phyloP scores from a whole-genome alignment of 345 rosid genomes.

The Bruguiera gymnorhiza region DNA sequence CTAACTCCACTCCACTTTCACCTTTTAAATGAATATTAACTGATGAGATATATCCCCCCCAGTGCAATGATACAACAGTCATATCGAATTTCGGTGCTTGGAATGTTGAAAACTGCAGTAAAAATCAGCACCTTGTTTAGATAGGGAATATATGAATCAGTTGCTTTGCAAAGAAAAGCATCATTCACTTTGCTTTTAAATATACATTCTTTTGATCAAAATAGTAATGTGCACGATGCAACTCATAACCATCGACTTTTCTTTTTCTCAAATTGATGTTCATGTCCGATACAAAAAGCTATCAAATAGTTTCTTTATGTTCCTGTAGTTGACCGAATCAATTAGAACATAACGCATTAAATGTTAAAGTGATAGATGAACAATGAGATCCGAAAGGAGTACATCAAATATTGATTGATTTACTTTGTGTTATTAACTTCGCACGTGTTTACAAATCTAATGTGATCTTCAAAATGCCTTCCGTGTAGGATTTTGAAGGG shows the following conservation, averaged over 20 bases:
- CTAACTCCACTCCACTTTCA: neutral
- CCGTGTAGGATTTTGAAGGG: too few species aligned
- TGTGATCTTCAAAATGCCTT: too few species aligned
- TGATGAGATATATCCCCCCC: neutral
- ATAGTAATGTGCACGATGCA: neutral
- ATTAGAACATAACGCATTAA: too few species aligned
- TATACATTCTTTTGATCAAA: neutral
- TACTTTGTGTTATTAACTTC: too few species aligned
- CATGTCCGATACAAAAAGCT: too few species aligned
- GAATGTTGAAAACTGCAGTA: slow-evolving; percentile 48
- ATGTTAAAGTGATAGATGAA: too few species aligned
- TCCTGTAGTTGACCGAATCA: too few species aligned
- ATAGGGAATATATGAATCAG: slow-evolving; percentile 31
- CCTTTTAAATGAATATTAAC: slow-evolving; percentile 25
- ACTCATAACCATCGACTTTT: neutral
- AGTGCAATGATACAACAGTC: slow-evolving; percentile 23
- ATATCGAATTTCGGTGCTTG: slow-evolving; percentile 45
- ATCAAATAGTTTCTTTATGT: too few species aligned
- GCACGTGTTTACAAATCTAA: too few species aligned
- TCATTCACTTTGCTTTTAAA: slow-evolving; percentile 8
- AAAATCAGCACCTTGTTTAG: slow-evolving; percentile 1
- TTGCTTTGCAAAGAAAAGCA: slow-evolving; percentile 32
- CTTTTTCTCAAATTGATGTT: too few species aligned
- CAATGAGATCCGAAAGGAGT: too few species aligned
- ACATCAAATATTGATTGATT: too few species aligned